Evolutionary conservation across 2,329 filamentous ascomycete species (phyloP), one percentile per base, ranked within the genome.

Genomic region (Elsinoe perseae): DNA sequence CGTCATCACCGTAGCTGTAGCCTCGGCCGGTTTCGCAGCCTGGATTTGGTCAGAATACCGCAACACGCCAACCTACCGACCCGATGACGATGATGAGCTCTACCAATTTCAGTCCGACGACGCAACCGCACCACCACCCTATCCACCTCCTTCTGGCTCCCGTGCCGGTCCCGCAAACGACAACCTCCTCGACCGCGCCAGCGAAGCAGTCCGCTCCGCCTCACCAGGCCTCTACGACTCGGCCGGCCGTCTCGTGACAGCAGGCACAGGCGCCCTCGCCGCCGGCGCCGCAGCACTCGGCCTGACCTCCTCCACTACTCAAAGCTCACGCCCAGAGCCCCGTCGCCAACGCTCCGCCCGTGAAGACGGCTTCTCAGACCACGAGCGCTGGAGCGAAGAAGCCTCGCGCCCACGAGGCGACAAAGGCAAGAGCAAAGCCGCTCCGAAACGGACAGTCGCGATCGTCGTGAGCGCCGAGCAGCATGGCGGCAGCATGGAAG

Each of bases 31-130:
- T 30, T 74, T 95, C 48, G 91, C 85, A 54, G 89, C 89, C 57
- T 97, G 92, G 92, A 83, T 91, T 59, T 95, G 90, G 90, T 95
- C 87, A 70, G 90, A 95, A 73, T 85, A 89, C 65, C 82, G 80
- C 66, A 85, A 87, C 62, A 81, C 85, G 16, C 18, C 48, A 21
- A 20, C 48, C n/a, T 52, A 36, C 30, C 30, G 25, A 21, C 48
- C 44, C 58, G 85, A 89, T 54, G 85, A 90, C 25, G 79, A 81
- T 57, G 78, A 83, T 60, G 77, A 79, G 60, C 80, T 83, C 54
- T 74, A 76, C 56, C 56, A 63, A 10, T 68, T 69, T 57, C 58
- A 18, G 16, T 38, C 50, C 12, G 56, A 56, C 53, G 54, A 54
- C 32, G 25, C 44, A 28, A 42, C 30, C 57, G 21, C 50, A 56